Conservation (phyloP, 495 filamentous ascomycete genomes). For the Amniculicola lignicola region DNA sequence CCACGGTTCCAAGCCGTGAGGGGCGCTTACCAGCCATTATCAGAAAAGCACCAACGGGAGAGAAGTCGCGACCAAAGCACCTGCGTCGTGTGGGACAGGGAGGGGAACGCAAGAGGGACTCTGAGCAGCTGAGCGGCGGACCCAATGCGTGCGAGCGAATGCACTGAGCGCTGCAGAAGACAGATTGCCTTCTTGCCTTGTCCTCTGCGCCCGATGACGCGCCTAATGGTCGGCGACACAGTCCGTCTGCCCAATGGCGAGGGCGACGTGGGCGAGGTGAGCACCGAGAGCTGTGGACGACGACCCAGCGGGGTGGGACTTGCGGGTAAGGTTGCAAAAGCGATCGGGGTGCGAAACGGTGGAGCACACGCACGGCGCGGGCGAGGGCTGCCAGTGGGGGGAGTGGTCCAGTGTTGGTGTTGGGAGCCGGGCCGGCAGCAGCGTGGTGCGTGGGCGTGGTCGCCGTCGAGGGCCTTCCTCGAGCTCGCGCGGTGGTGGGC, state of each 20-base stretch:
- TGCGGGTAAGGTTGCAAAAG: conserved; percentile 17
- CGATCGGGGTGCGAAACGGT: conserved; percentile 9
- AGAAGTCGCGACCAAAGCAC: neutral
- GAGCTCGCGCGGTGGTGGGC: too few species aligned
- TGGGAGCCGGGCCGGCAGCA: neutral
- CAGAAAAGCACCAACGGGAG: neutral
- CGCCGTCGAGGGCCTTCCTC: neutral
- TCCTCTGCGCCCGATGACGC: conserved; percentile 17
- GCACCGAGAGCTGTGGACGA: conserved; percentile 11
- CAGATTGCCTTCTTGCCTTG: conserved; percentile 34
- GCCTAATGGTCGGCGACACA: conserved; percentile 7
- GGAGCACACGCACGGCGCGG: neutral
- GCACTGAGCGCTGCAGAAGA: conserved; percentile 9
- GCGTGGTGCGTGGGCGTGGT: neutral
- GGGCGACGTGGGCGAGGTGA: neutral
- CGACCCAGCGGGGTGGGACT: conserved; percentile 15
- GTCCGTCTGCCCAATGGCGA: neutral
- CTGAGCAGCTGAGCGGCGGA: conserved; percentile 11
- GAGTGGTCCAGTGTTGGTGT: neutral
- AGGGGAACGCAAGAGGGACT: neutral
- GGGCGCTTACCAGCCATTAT: neutral
- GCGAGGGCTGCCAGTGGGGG: neutral
- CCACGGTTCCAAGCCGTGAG: neutral
- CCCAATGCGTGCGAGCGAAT: conserved; percentile 5
- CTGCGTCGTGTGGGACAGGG: neutral